Evolutionary conservation across 352 stramenopile genomes (phyloP).

Genomic region (Phytophthora pini): DNA sequence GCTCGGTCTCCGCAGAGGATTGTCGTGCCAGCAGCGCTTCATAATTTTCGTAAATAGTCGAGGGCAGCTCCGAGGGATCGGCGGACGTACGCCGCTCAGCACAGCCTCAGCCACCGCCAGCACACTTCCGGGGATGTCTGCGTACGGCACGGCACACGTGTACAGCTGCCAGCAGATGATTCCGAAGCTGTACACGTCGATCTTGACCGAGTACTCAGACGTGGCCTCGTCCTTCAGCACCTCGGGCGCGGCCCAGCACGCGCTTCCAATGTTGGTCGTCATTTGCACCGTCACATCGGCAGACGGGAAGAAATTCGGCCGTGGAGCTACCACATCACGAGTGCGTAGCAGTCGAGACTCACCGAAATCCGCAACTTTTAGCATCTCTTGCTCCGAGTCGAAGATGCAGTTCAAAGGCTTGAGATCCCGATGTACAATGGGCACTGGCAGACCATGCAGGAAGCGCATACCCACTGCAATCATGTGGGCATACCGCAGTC

Average conservation of each 20-base stretch:
- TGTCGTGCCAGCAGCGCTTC: conserved; percentile 80
- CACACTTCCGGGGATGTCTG: conserved; percentile 80
- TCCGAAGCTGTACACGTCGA: conserved; percentile 88
- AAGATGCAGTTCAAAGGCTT: conserved; percentile 89
- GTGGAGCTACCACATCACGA: conserved; percentile 55
- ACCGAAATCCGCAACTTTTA: conserved; percentile 85
- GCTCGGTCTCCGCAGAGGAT: conserved; percentile 64
- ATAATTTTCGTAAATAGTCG: conserved; percentile 85
- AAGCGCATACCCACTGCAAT: conserved; percentile 87
- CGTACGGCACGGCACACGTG: conserved; percentile 75
- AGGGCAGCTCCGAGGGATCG: conserved; percentile 67
- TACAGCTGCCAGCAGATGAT: conserved; percentile 88
- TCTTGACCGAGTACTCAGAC: conserved; percentile 81
- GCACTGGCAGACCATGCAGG: conserved; percentile 71
- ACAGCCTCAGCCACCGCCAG: conserved; percentile 79
- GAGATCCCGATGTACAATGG: conserved; percentile 81
- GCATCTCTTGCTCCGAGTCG: conserved; percentile 73
- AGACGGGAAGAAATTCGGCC: conserved; percentile 67
- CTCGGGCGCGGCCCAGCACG: conserved; percentile 81
- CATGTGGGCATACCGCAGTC: conserved; percentile 79
- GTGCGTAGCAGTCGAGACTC: conserved; percentile 76
- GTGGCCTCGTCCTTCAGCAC: conserved; percentile 74
- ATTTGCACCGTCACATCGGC: conserved; percentile 76
- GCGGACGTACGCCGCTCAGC: conserved; percentile 61
- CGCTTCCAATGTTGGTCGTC: conserved; percentile 84